A percentile compares a stretch with the other conserved stretches of the same genome.
These are phyloP conservation scores for Falciphora oryzae DNA, from an alignment of 2,329 filamentous ascomycete species.

Conservation along the genomic window DNA sequence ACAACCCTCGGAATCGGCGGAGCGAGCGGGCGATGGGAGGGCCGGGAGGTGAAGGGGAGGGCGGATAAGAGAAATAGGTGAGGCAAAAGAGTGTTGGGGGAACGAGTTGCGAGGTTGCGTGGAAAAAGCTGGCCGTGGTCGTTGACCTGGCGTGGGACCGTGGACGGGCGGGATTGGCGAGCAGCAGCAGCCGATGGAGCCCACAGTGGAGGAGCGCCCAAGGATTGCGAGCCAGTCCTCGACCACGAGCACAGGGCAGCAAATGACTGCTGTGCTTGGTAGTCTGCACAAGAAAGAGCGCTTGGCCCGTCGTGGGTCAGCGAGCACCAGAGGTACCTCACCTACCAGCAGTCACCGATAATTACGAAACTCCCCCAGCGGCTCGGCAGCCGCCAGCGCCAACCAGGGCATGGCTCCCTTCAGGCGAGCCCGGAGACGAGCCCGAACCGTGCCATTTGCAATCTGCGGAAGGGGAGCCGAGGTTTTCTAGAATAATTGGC, in stretches of 20 bases:
- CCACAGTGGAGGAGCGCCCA: background rate
- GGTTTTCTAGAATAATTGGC: background rate
- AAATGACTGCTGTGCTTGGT: background rate
- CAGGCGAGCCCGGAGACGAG: background rate
- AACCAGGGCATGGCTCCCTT: background rate
- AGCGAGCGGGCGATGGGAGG: background rate
- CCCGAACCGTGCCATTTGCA: background rate
- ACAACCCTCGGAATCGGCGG: background rate
- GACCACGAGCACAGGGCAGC: background rate
- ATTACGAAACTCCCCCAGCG: background rate
- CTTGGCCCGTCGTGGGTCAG: background rate
- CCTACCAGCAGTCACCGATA: background rate
- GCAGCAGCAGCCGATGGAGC: background rate
- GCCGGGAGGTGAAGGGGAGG: background rate
- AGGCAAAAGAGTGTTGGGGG: constrained; percentile 9
- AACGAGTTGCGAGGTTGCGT: background rate
- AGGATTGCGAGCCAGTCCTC: background rate
- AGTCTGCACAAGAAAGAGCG: background rate
- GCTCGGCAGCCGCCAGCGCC: too few species aligned
- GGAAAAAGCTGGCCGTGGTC: constrained; percentile 7
- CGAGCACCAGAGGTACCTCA: background rate
- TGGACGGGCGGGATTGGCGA: constrained; percentile 4
- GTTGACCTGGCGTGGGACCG: constrained; percentile 2
- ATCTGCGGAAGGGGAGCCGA: constrained; percentile 1
- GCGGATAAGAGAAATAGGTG: background rate